These are phyloP conservation scores for Leccinum griseonigrum DNA, from an alignment of 1,284 basidiomycete species.

Conservation along the genomic window DNA sequence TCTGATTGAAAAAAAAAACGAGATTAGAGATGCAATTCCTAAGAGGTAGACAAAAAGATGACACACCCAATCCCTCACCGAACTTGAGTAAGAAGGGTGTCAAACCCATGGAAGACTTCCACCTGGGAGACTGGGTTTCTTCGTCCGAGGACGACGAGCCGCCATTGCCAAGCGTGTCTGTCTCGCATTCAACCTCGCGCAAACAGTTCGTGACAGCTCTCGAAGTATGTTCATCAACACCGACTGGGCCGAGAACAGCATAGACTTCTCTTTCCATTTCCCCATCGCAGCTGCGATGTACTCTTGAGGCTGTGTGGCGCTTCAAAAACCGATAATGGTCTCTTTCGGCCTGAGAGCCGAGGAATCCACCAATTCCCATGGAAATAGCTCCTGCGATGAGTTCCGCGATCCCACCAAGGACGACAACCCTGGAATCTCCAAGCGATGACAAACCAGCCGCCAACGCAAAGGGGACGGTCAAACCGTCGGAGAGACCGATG, in stretches of 20 bases:
- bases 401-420: conserved; percentile 89
- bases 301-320: conserved; percentile 75
- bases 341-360: conserved; percentile 94
- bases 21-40: background rate
- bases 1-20: conserved; percentile 45
- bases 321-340: conserved; percentile 89
- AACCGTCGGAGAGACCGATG: conserved; percentile 94
- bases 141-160: conserved; percentile 38
- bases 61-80: conserved; percentile 80
- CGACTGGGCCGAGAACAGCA: conserved; percentile 84
- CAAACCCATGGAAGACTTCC: conserved; percentile 75
- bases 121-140: conserved; percentile 51
- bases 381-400: conserved; percentile 94
- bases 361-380: conserved; percentile 98
- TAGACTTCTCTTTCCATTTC: conserved; percentile 96
- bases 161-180: conserved; percentile 23
- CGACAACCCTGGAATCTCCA: conserved; percentile 85
- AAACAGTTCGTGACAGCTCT: conserved; percentile 77
- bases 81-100: conserved; percentile 93
- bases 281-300: conserved; percentile 82
- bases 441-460: conserved; percentile 89
- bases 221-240: conserved; percentile 82
- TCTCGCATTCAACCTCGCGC: conserved; percentile 59
- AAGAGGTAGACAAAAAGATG: background rate
- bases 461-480: conserved; percentile 91